A percentile compares a stretch with the other conserved stretches of the same genome.
These are phyloP conservation scores for Nicotiana sylvestris DNA, from an alignment of 257 asterid species.

Conservation along the genomic window DNA sequence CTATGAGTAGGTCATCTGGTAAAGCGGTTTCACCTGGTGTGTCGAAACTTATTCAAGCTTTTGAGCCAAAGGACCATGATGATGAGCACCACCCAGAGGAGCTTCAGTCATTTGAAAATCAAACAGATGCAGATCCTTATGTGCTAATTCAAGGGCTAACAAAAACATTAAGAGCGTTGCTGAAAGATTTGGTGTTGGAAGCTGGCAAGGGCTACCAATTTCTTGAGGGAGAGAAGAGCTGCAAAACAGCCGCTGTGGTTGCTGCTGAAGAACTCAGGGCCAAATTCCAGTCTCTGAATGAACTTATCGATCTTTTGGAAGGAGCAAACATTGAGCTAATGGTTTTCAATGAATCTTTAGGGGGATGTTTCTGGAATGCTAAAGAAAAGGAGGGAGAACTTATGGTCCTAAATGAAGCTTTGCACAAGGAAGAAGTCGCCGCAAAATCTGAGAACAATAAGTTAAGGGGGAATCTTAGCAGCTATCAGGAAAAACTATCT, in stretches of 20 bases:
- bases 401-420: conserved; percentile 38
- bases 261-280: conserved; percentile 32
- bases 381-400: conserved; percentile 53
- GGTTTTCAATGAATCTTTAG: conserved; percentile 64
- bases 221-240: conserved; percentile 41
- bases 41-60: conserved; percentile 82
- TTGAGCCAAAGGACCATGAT: conserved; percentile 52
- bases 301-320: conserved; percentile 53
- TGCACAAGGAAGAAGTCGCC: conserved; percentile 47
- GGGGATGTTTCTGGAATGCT: conserved; percentile 35
- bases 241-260: conserved; percentile 33
- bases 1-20: conserved; percentile 43
- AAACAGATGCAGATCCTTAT: conserved; percentile 38
- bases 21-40: conserved; percentile 57
- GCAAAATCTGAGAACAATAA: conserved; percentile 55
- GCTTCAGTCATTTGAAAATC: conserved; percentile 33
- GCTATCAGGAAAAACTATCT: conserved; percentile 38
- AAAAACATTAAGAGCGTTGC: conserved; percentile 36
- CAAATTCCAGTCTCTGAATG: conserved; percentile 38
- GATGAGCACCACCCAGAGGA: conserved; percentile 56
- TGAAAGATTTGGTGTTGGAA: conserved; percentile 42
- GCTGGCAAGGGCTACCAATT: conserved; percentile 47
- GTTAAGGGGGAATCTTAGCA: conserved; percentile 45
- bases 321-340: conserved; percentile 61
- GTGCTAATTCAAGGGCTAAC: conserved; percentile 37